Base-by-base conservation (phyloP, 2,329 filamentous ascomycete genomes). In the Colletotrichum noveboracense region DNA sequence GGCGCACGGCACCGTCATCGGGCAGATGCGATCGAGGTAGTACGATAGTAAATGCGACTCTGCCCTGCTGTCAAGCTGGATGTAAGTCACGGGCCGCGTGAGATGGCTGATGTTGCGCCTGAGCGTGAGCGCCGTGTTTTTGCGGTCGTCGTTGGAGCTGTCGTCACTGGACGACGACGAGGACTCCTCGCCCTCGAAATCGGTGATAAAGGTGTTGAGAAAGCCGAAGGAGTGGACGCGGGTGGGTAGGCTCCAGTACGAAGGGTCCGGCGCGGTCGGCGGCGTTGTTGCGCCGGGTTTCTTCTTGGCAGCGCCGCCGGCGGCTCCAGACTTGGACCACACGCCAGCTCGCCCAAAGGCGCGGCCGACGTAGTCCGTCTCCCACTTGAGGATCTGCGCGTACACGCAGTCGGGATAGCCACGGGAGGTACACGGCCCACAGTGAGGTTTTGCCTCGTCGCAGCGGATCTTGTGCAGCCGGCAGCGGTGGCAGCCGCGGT, bases 301-400 rank as follows among this genome's bases (percentile, higher is more conserved):
- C 30, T 67, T 73, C 8, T 48, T 58, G 58, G 43, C 43, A 24
- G 43, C n/a, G 43, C 43, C n/a, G 10, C 21, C 56, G 5, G 13
- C 26, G 6, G 32, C 21, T n/a, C 73, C 70, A 10, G 73, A 75
- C 21, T 81, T 82, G 6, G 77, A 72, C 81, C 81, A 83, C 14
- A 82, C 80, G 5, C 81, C 81, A 28, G 80, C 78, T 30, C 81
- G 38, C 5, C 81, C 81, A 77, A 83, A 82, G 9, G 81, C 82
- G 4, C 80, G 60, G 0, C 81, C 81, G 8, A 77, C 72, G 52
- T 81, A 83, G 69, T 83, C 81, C 0, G 79, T 64, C 38, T 83
- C 81, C 81, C 81, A 83, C 74, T 83, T 83, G n/a, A 75, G 73
- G 43, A 73, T 48, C 30, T 65, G 73, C 30, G 34, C 62, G 43